These are phyloP conservation scores for Aquilaria malaccensis DNA, from an alignment of 345 rosid species.

Conservation along the genomic window DNA sequence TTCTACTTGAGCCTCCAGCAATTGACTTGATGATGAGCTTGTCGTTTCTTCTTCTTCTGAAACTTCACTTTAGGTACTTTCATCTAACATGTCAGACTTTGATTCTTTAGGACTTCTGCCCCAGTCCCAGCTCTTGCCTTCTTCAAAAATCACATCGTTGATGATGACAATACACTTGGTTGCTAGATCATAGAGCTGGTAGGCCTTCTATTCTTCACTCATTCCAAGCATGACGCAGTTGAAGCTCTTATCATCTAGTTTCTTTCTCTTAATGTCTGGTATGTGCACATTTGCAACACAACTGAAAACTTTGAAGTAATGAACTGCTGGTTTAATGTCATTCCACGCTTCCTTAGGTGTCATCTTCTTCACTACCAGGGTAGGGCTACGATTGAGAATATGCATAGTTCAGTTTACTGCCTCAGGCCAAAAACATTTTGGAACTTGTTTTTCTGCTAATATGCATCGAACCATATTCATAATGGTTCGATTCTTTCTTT, in stretches of 20 bases:
- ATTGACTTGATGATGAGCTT: too few species aligned
- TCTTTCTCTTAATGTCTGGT: neutral
- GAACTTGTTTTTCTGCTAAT: neutral
- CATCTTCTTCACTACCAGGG: neutral
- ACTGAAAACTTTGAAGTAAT: neutral
- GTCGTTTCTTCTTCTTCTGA: too few species aligned
- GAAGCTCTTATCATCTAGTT: neutral
- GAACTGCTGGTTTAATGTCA: neutral
- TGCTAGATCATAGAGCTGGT: neutral
- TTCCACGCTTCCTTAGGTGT: neutral
- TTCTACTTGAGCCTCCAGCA: too few species aligned
- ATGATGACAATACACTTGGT: neutral
- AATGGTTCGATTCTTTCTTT: conserved; percentile 8
- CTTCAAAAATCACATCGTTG: neutral
- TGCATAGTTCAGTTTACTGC: conserved; percentile 3
- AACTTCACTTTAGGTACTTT: neutral
- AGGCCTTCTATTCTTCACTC: conserved; percentile 1
- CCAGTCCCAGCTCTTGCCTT: neutral
- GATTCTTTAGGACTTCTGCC: neutral
- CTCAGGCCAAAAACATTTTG: conserved; percentile 5
- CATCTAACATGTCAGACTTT: neutral
- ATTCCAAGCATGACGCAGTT: neutral
- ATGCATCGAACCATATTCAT: conserved; percentile 2
- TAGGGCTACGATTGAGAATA: conserved; percentile 1
- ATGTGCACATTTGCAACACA: neutral